Percentiles rank a stretch among this genome's conserved stretches.
phyloP scores from a whole-genome alignment of 495 filamentous ascomycete species.

The Cercophora newfieldiana region DNA sequence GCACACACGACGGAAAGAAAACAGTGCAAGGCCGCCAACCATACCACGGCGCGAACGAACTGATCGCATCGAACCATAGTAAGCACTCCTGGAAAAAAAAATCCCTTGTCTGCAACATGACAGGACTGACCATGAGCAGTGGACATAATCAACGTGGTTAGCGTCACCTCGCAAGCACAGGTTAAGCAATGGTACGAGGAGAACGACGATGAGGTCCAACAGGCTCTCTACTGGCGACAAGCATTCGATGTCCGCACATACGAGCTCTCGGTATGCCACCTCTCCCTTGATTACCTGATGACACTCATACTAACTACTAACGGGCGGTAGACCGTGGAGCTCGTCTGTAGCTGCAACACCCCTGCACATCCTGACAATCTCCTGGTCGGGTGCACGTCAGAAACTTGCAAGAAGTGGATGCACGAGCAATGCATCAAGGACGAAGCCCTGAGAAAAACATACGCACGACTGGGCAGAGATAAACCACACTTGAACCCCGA shows the following conservation, averaged over 20 bases:
- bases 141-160: constrained; percentile 56
- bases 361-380: constrained; percentile 64
- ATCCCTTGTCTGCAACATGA: constrained; percentile 32
- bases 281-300: background rate
- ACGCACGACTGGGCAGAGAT: constrained; percentile 46
- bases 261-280: constrained; percentile 56
- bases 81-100: constrained; percentile 35
- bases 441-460: constrained; percentile 48
- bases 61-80: constrained; percentile 74
- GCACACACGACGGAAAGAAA: constrained; percentile 47
- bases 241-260: constrained; percentile 57
- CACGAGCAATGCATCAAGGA: constrained; percentile 62
- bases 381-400: constrained; percentile 57
- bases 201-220: constrained; percentile 58
- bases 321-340: constrained; percentile 49
- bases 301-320: constrained; percentile 14
- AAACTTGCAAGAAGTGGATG: constrained; percentile 61
- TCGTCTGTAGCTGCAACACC: constrained; percentile 61
- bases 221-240: constrained; percentile 65
- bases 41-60: constrained; percentile 68
- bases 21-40: constrained; percentile 53
- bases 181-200: constrained; percentile 60
- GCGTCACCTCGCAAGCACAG: constrained; percentile 47
- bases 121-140: constrained; percentile 39
- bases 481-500: constrained; percentile 43